Evolutionary conservation across 306 rosid genomes (phyloP).

Genomic region (Geum urbanum): DNA sequence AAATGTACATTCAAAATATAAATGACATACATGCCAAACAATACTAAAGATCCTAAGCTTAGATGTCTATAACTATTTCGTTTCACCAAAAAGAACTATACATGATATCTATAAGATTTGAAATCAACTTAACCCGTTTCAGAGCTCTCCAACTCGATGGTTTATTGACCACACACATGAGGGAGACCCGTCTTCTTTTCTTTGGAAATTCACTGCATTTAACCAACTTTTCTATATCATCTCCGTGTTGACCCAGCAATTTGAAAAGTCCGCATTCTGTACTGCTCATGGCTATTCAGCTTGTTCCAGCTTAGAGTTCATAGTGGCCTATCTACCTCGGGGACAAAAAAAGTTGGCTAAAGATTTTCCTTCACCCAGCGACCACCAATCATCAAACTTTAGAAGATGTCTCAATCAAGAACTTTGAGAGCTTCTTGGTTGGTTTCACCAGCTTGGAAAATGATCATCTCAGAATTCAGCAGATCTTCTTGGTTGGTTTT

Average conservation of each 20-base stretch:
- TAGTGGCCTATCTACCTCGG: neutral
- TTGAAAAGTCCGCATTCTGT: neutral
- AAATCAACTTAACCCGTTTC: neutral
- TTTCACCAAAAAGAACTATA: neutral
- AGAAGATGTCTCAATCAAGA: no score
- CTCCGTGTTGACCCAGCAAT: neutral
- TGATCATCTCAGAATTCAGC: constrained; percentile 1
- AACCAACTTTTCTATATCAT: neutral
- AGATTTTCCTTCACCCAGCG: neutral
- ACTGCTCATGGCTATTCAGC: neutral
- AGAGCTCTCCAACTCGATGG: neutral
- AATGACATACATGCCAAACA: neutral
- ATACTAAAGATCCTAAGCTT: neutral
- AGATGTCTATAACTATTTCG: neutral
- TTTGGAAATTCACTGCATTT: no score
- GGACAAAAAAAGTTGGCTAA: neutral
- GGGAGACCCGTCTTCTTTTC: no score
- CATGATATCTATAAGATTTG: no score
- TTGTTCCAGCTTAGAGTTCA: neutral
- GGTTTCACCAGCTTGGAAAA: neutral
- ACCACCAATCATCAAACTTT: neutral
- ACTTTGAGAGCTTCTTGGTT: no score
- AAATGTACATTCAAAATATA: no score
- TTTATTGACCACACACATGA: neutral
- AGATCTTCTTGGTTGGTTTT: constrained; percentile 22